Evolutionary conservation across 176 grass and related monocot species (phyloP).

Genomic region (Musa troglodytarum): DNA sequence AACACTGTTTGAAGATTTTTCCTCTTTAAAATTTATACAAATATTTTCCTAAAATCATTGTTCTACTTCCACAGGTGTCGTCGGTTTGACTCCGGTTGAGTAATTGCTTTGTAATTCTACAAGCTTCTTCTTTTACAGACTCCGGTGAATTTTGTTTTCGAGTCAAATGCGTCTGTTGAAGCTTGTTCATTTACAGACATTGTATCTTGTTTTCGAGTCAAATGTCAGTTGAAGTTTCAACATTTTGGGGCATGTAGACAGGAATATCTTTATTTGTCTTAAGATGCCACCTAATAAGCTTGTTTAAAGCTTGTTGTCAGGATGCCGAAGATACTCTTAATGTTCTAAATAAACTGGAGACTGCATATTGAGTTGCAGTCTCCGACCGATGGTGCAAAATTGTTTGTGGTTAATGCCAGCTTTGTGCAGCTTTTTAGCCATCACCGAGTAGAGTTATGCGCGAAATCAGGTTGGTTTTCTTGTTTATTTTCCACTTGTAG

Average conservation of each 20-base stretch:
- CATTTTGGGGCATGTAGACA: no score
- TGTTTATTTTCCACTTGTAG: not conserved
- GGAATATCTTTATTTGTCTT: no score
- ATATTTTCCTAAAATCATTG: not conserved
- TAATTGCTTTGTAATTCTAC: constrained; percentile 3
- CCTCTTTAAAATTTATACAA: no score
- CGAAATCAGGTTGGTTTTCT: not conserved
- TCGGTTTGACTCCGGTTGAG: constrained; percentile 68
- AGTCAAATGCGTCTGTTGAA: no score
- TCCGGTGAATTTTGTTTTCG: not conserved
- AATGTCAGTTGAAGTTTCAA: no score
- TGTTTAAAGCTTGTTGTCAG: no score
- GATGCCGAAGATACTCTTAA: not conserved
- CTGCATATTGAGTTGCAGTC: not conserved
- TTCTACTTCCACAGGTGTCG: constrained; percentile 58
- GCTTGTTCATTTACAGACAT: no score
- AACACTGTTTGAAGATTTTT: no score
- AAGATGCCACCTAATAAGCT: no score
- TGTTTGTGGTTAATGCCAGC: not conserved
- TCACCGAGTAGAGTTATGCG: not conserved
- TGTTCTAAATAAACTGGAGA: not conserved
- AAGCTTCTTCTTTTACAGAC: not conserved
- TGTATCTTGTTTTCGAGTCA: no score
- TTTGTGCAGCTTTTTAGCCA: not conserved
- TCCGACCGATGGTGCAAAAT: not conserved